phyloP scores from a whole-genome alignment of 768 basidiomycete genomes.

The Kwoniella botswanensis region DNA sequence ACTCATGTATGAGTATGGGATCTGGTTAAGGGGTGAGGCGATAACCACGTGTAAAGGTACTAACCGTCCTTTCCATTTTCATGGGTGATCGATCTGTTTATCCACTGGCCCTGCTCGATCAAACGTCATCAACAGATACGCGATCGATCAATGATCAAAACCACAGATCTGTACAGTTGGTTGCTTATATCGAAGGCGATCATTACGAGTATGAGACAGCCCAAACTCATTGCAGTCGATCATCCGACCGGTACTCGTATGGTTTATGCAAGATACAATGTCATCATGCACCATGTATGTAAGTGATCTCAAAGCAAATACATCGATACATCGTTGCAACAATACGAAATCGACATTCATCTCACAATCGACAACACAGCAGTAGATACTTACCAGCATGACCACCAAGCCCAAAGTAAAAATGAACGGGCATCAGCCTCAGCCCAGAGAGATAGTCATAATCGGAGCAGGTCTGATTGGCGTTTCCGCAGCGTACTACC shows the following conservation, averaged over 20 bases:
- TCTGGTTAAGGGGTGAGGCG: not conserved
- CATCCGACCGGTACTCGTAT: too few relatives aligned
- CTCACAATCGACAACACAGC: too few relatives aligned
- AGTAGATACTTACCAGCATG: not conserved
- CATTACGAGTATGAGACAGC: too few relatives aligned
- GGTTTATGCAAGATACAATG: too few relatives aligned
- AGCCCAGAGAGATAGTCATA: slow-evolving; percentile 65
- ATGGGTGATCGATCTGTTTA: not conserved
- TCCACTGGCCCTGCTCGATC: not conserved
- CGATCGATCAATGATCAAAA: not conserved
- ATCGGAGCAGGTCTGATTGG: slow-evolving; percentile 85
- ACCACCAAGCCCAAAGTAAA: not conserved
- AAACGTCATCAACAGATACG: not conserved
- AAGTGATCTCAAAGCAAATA: too few relatives aligned
- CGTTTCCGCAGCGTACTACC: slow-evolving; percentile 77
- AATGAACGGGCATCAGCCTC: not conserved
- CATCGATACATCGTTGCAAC: too few relatives aligned
- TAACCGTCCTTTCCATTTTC: not conserved
- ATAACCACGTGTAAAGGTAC: slow-evolving; percentile 4
- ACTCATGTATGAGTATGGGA: too few relatives aligned
- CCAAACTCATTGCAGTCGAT: too few relatives aligned
- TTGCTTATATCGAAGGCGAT: too few relatives aligned
- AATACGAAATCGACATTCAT: too few relatives aligned
- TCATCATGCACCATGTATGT: too few relatives aligned
- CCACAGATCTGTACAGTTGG: too few relatives aligned